phyloP scores from a whole-genome alignment of 768 basidiomycete species.

The Naematelia encephala region DNA sequence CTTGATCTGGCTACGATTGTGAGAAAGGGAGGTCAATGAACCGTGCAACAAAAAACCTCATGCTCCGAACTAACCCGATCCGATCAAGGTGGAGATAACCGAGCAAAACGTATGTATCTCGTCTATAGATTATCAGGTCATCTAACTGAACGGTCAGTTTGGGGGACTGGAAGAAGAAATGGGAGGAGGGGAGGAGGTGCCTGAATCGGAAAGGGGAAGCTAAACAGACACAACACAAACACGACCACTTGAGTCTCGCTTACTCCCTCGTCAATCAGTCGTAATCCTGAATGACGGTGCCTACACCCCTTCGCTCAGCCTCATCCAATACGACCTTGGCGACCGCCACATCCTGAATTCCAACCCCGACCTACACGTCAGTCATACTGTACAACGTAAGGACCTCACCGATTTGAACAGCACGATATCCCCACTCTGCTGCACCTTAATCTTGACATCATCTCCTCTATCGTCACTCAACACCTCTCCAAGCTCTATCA shows the following conservation, averaged over 20 bases:
- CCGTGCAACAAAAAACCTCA: not conserved
- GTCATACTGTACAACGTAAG: not conserved
- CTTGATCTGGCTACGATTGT: no score
- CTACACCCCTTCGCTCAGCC: slow-evolving; percentile 60
- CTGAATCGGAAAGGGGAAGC: no score
- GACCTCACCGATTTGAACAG: slow-evolving; percentile 75
- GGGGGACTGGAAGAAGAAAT: no score
- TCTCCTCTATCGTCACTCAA: slow-evolving; percentile 40
- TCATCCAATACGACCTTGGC: slow-evolving; percentile 64
- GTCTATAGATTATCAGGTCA: no score
- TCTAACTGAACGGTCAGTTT: no score
- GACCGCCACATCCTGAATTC: slow-evolving; percentile 82
- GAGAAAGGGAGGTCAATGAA: not conserved
- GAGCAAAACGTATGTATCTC: no score
- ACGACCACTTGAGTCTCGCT: no score
- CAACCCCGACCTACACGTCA: slow-evolving; percentile 58
- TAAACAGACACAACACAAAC: no score
- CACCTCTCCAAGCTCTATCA: slow-evolving; percentile 71
- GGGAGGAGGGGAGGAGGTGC: no score
- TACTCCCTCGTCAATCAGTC: no score
- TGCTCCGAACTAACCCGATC: no score
- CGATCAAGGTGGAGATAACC: no score
- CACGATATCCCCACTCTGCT: slow-evolving; percentile 58
- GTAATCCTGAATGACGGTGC: slow-evolving; percentile 56
- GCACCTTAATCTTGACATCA: slow-evolving; percentile 5